These are phyloP conservation scores for Xylaria grammica DNA, from an alignment of 495 filamentous ascomycete species.

Conservation along the genomic window DNA sequence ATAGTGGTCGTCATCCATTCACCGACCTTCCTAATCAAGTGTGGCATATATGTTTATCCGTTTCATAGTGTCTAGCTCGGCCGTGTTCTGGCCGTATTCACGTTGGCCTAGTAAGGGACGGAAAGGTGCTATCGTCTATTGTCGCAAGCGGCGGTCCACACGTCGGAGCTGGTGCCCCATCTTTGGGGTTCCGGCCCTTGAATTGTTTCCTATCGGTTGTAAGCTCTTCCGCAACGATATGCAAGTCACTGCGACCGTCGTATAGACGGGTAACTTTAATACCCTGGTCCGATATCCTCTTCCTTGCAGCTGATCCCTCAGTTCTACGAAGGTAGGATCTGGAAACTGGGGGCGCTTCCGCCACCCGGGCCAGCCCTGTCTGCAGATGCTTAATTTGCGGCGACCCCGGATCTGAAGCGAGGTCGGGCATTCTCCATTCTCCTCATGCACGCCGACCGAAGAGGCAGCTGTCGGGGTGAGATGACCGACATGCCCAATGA, in stretches of 20 bases:
- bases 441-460: conserved; percentile 17
- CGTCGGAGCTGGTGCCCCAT: not conserved
- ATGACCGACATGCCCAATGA: conserved; percentile 21
- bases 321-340: not conserved
- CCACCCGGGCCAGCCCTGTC: conserved; percentile 8
- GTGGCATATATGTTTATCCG: not conserved
- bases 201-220: not conserved
- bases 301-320: conserved; percentile 7
- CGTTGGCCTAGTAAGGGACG: not conserved
- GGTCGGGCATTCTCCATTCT: not conserved
- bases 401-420: not conserved
- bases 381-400: conserved; percentile 11
- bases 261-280: not conserved
- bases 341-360: not conserved
- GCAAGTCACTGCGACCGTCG: conserved; percentile 5
- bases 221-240: not conserved
- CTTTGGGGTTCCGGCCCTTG: not conserved
- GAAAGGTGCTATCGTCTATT: not conserved
- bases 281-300: not conserved
- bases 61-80: not conserved
- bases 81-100: not conserved
- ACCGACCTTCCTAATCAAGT: conserved; percentile 11
- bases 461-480: conserved; percentile 13
- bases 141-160: not conserved
- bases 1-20: not conserved